Evolutionary conservation across 129 eudicot species (phyloP).

Genomic region (Smallanthus sonchifolius): DNA sequence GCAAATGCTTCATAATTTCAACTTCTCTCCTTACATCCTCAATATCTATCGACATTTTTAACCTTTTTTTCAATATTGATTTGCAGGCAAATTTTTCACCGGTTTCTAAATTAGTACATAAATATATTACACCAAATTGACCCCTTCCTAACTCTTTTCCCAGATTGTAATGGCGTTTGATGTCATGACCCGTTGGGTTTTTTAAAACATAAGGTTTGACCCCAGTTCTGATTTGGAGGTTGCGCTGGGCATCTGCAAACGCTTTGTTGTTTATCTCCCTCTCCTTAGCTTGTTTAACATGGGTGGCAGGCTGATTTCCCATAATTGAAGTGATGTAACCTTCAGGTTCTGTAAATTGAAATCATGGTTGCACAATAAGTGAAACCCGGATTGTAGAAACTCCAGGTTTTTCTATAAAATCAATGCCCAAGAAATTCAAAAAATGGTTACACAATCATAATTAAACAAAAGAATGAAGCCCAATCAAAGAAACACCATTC

Average conservation of each 20-base stretch:
- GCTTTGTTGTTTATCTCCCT: constrained; percentile 39
- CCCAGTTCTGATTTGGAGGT: constrained; percentile 29
- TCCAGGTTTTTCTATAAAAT: not conserved
- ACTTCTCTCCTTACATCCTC: constrained; percentile 84
- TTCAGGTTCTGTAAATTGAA: constrained; percentile 21
- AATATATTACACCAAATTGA: constrained; percentile 75
- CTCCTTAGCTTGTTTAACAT: constrained; percentile 35
- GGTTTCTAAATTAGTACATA: constrained; percentile 59
- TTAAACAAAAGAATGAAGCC: not conserved
- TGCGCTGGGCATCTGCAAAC: constrained; percentile 38
- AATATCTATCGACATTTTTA: constrained; percentile 68
- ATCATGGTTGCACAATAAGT: not conserved
- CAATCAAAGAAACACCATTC: not conserved
- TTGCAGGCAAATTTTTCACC: constrained; percentile 67
- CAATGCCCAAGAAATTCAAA: not conserved
- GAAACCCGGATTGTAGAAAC: not conserved
- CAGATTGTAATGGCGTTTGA: constrained; percentile 42
- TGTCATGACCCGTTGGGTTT: constrained; percentile 55
- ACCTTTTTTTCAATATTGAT: constrained; percentile 69
- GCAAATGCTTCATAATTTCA: constrained; percentile 78
- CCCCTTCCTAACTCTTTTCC: constrained; percentile 79
- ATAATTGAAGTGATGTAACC: constrained; percentile 27
- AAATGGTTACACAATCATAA: not conserved
- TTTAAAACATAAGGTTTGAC: constrained; percentile 48
- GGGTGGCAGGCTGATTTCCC: constrained; percentile 68